Base-by-base conservation (phyloP, 805 yeast genomes). In the Danielia reshetovae region DNA sequence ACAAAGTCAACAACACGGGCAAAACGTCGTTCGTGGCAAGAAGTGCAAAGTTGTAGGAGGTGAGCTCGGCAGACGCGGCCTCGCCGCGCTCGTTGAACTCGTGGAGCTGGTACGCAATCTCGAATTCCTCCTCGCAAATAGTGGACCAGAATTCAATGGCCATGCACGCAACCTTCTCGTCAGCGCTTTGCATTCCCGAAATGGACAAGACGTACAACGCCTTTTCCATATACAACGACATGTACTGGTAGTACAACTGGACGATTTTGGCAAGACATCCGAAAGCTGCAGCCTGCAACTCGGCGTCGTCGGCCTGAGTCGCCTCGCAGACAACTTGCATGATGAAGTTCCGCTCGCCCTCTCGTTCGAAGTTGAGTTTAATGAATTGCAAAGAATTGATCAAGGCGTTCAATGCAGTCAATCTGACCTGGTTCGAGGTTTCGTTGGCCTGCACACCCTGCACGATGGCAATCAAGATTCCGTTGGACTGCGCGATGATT, bases 281-380 rank as follows among this genome's bases (percentile, higher is more conserved):
- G 63, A 88, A 93, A 0, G 97, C 96, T 23, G 95, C 82, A 7
- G 95, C 90, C 64, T 89, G 96, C 44, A 93, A 70, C 49, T 85
- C 94, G 29, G 71, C 64, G 53, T 82, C 84, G 23, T 75, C 74
- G 15, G 94, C 85, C 60, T 90, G 96, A n/a, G 98, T 89, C 12
- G 97, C 96, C 64, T 93, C 97, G 65, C 98, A 93, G 11, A 93
- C 97, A 27, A 93, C 97, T 69, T 88, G 96, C 98, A 93, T 93
- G 59, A 93, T 85, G 62, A 84, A 88, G 59, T 93, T 89, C 55
- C 98, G 78, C 70, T 93, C 98, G 41, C 93, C 94, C 55, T 90
- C 97, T 40, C 84, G 75, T 49, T 80, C 88, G 70, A 93, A 93
- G 63, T 93, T 93, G 52, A 72, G 74, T 42, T 83, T 79, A 62